These are phyloP conservation scores for Bryoglossum gracile DNA, from an alignment of 495 filamentous ascomycete genomes.

Conservation along the genomic window DNA sequence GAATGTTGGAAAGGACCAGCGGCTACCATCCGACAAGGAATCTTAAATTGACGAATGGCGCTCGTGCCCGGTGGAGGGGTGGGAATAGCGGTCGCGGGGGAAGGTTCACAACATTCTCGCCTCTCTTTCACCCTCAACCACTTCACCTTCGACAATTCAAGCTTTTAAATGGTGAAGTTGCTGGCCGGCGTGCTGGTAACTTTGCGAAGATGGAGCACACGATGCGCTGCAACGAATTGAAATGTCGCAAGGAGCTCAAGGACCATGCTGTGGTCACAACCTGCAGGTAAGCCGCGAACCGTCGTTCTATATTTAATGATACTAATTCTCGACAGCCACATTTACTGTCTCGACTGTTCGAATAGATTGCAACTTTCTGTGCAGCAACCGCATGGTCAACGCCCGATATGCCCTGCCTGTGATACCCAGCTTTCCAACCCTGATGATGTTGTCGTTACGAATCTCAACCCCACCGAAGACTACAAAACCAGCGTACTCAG, in stretches of 20 bases:
- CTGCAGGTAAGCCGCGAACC: slow-evolving; percentile 56
- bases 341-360: slow-evolving; percentile 77
- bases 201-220: slow-evolving; percentile 54
- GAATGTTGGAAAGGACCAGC: no score
- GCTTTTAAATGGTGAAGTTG: not conserved
- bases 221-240: slow-evolving; percentile 75
- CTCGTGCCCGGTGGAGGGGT: not conserved
- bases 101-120: not conserved
- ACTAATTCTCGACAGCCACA: slow-evolving; percentile 51
- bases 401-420: slow-evolving; percentile 77
- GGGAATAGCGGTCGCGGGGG: not conserved
- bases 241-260: slow-evolving; percentile 65
- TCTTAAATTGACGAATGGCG: not conserved
- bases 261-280: slow-evolving; percentile 83
- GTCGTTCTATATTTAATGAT: not conserved
- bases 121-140: not conserved
- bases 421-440: slow-evolving; percentile 57
- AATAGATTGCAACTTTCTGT: slow-evolving; percentile 57
- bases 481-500: slow-evolving; percentile 89
- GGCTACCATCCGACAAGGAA: not conserved
- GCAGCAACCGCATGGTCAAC: slow-evolving; percentile 40
- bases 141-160: not conserved
- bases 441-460: slow-evolving; percentile 70
- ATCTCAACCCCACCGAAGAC: slow-evolving; percentile 81
- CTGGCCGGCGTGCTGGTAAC: not conserved